Percentiles rank a stretch among this genome's conserved stretches.
Conservation (phyloP, 345 rosid genomes). For the Eucalyptus marginata region DNA sequence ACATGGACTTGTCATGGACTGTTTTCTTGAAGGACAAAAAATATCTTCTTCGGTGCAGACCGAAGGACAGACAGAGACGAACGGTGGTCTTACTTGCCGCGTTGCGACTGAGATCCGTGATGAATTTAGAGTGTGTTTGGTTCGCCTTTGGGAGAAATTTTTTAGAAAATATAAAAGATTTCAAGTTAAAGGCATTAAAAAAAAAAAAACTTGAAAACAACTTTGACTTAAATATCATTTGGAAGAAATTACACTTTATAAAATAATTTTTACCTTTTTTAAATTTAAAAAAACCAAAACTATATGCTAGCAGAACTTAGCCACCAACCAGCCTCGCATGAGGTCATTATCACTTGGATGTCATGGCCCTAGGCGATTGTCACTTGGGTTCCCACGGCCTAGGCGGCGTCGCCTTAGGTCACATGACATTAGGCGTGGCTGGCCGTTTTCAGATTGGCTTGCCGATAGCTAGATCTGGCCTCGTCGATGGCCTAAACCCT, state of each 20-base stretch:
- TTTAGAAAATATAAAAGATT: fast-evolving
- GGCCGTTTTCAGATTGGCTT: fast-evolving
- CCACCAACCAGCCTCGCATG: fast-evolving
- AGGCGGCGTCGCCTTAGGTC: fast-evolving
- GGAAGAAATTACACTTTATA: neutral
- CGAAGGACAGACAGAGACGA: neutral
- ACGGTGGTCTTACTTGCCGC: neutral
- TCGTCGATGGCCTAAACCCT: neutral
- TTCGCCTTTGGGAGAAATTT: fast-evolving
- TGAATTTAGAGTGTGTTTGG: neutral
- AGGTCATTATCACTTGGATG: neutral
- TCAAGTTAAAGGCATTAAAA: neutral
- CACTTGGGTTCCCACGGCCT: neutral
- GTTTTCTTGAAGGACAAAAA: neutral
- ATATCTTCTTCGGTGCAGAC: neutral
- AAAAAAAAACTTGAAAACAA: too few relatives aligned
- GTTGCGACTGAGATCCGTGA: neutral
- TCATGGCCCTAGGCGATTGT: neutral
- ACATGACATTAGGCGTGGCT: neutral
- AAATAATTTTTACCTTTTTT: too few relatives aligned
- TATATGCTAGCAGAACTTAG: neutral
- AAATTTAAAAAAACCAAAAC: too few relatives aligned
- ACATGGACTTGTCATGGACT: neutral
- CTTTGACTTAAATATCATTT: fast-evolving
- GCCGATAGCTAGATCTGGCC: neutral